Base-by-base conservation (phyloP, 306 rosid species). In the Cajanus cajan region DNA sequence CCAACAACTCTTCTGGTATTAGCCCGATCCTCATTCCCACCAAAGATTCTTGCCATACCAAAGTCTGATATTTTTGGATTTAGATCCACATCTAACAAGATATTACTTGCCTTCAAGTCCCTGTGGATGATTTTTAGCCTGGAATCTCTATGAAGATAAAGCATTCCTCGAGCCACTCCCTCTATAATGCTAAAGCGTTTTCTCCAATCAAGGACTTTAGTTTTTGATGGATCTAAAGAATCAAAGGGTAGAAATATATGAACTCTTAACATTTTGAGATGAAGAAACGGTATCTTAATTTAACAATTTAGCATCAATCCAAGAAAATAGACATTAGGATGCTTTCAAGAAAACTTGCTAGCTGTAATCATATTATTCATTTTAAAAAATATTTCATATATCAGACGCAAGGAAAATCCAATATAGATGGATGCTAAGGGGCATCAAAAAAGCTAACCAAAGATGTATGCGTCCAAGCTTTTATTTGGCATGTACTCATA, bases 401-500 rank as follows among this genome's bases (percentile, higher is more conserved):
- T 57, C 72, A 21, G 13, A 54, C 3, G 22, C 5, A 9, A 57
- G 36, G 36, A 57, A 22, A 57, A 8, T 57, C 4, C 2, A 5
- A 52, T 8, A 10, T 24, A 18, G 54, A 73, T 10, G 14, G 25
- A 15, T 3, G 16, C 21, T n/a, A 24, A 8, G 16, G n/a, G 14
- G 0, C 10, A 1, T 65, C 37, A 18, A 18, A 52, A 54, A 40
- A 87, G n/a, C 82, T 65, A 55, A 83, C 86, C 87, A 6, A 80
- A 86, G 4, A 83, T 1, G 37, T 58, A 61, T 24, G 58, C 7
- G 8, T 80, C 87, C 28, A 86, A 25, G 14, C 86, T 83, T 78
- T 68, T 73, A 14, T 86, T 86, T 4, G 70, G 83, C 87, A 83
- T 61, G 57, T 80, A 83, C n/a, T 86, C 89, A 67, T 83, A 86